Conservation (phyloP, 1,284 basidiomycete genomes). For the Papiliotrema flavescens region DNA sequence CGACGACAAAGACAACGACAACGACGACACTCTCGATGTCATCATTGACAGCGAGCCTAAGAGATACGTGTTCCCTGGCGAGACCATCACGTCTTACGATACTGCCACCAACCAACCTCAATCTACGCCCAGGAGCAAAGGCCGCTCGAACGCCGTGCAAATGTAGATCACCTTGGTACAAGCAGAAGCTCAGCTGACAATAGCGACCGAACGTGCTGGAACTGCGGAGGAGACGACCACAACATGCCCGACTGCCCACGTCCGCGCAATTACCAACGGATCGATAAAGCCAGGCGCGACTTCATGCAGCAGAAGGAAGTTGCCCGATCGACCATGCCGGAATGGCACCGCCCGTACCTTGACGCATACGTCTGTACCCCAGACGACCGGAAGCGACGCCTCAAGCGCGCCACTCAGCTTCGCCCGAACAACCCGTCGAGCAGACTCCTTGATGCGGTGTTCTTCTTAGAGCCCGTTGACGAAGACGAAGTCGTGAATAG, state of each 20-base stretch:
- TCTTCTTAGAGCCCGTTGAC: conserved; percentile 6
- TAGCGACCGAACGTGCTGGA: conserved; percentile 15
- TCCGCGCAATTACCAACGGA: conserved; percentile 13
- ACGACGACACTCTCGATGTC: background rate
- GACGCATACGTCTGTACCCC: conserved; percentile 9
- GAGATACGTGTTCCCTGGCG: background rate
- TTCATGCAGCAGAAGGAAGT: conserved; percentile 9
- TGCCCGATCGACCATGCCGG: conserved; percentile 7
- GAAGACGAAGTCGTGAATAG: background rate
- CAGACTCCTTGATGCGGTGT: conserved; percentile 16
- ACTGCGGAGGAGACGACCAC: conserved; percentile 19
- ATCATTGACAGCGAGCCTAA: background rate
- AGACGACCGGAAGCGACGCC: conserved; percentile 11
- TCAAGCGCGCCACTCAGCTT: conserved; percentile 11
- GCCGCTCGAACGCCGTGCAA: no score
- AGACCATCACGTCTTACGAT: background rate
- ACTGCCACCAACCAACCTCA: no score
- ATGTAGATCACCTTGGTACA: no score
- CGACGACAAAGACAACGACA: background rate
- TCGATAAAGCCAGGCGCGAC: conserved; percentile 9
- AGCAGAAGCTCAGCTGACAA: background rate
- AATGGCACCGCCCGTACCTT: background rate
- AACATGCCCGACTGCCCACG: conserved; percentile 13
- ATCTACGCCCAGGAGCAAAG: no score
- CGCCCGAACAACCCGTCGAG: conserved; percentile 9